These are phyloP conservation scores for Schrenkiella parvula DNA, from an alignment of 345 rosid species.

Conservation along the genomic window DNA sequence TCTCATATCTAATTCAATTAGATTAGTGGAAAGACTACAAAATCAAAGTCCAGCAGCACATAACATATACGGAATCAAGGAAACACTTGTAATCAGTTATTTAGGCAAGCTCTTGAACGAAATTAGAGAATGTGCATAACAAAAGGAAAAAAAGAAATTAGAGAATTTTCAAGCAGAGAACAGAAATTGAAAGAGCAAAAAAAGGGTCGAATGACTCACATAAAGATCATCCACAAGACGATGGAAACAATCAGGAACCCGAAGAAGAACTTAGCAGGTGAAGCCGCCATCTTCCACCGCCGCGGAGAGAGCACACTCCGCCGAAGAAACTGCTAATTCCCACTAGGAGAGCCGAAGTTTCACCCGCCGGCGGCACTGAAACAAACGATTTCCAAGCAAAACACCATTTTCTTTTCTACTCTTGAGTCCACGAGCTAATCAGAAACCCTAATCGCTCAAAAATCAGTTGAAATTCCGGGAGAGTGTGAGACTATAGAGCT, in stretches of 20 bases:
- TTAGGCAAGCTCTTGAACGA: neutral
- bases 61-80: neutral
- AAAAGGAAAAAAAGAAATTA: too few relatives aligned
- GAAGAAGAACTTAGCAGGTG: slow-evolving; percentile 89
- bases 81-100: neutral
- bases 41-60: neutral
- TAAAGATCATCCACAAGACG: slow-evolving; percentile 79
- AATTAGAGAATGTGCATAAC: neutral
- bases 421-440: neutral
- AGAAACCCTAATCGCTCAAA: slow-evolving; percentile 31
- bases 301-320: slow-evolving; percentile 9
- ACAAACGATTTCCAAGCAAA: slow-evolving; percentile 31
- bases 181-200: neutral
- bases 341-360: neutral
- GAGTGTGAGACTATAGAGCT: slow-evolving; percentile 7
- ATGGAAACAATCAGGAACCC: slow-evolving; percentile 76
- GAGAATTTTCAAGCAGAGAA: neutral
- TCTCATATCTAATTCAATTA: neutral
- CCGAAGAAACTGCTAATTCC: slow-evolving; percentile 2
- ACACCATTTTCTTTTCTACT: slow-evolving; percentile 35
- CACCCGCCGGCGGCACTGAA: slow-evolving; percentile 17
- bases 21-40: neutral
- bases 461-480: slow-evolving; percentile 29
- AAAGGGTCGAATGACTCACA: slow-evolving; percentile 43
- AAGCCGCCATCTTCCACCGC: slow-evolving; percentile 59